Conservation (phyloP, 345 rosid genomes). For the Sonneratia caseolaris region DNA sequence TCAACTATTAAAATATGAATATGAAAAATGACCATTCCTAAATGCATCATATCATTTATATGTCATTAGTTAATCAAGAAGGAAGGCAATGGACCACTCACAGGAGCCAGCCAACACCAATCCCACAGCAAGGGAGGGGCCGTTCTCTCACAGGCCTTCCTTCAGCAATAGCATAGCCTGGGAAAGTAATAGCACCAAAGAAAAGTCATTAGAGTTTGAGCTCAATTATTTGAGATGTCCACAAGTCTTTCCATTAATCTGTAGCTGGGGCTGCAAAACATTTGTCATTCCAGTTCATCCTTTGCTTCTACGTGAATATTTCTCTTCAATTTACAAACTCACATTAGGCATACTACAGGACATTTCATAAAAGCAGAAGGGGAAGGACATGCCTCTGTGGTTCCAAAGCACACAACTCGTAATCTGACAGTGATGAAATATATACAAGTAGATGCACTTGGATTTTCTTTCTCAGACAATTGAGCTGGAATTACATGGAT, state of each 20-base stretch:
- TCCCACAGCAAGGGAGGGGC: slow-evolving; percentile 84
- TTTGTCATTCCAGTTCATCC: not conserved
- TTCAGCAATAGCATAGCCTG: slow-evolving; percentile 79
- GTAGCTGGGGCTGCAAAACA: not conserved
- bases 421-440: no score
- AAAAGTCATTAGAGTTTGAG: not conserved
- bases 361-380: not conserved
- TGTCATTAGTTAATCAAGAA: not conserved
- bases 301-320: not conserved
- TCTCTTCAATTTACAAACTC: not conserved
- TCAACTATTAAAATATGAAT: not conserved
- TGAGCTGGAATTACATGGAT: not conserved
- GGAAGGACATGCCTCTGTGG: not conserved
- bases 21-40: not conserved
- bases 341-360: not conserved
- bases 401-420: no score
- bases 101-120: slow-evolving; percentile 86
- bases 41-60: not conserved
- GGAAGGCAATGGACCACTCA: slow-evolving; percentile 24
- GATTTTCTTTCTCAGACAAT: not conserved
- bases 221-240: not conserved
- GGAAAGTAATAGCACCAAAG: slow-evolving; percentile 4
- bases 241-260: not conserved
- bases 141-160: slow-evolving; percentile 67
- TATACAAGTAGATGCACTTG: not conserved